These are phyloP conservation scores for Pseudocercospora ulei DNA, from an alignment of 2,329 filamentous ascomycete genomes.

Conservation along the genomic window DNA sequence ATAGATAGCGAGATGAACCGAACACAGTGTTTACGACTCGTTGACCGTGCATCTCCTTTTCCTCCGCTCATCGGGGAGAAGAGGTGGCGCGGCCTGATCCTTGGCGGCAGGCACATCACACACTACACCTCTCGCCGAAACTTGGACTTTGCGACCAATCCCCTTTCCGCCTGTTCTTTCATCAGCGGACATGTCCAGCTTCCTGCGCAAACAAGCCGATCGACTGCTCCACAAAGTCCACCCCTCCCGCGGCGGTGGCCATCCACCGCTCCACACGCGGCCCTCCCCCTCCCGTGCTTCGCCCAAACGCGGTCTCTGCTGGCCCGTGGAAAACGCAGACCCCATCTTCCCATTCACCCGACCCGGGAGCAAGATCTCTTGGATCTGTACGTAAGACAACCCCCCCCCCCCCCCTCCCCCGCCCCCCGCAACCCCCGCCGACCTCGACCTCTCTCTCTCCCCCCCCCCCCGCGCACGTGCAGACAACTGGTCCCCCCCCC, in stretches of 20 bases:
- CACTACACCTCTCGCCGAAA: no score
- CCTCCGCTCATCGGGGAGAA: no score
- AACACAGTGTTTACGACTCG: conserved; percentile 5
- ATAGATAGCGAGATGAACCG: conserved; percentile 1
- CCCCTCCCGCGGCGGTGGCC: neutral
- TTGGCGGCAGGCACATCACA: no score
- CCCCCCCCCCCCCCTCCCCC: neutral
- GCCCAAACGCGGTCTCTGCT: conserved; percentile 32
- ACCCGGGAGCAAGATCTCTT: conserved; percentile 31
- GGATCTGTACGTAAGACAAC: conserved; percentile 28
- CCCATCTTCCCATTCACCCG: conserved; percentile 29
- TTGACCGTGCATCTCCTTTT: no score
- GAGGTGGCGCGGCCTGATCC: neutral
- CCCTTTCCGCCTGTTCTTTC: no score
- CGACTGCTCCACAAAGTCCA: conserved; percentile 8
- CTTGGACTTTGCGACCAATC: no score
- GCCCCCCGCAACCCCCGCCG: neutral
- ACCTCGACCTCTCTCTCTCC: neutral
- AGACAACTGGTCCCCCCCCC: conserved; percentile 31
- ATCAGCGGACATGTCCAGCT: conserved; percentile 12
- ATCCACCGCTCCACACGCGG: neutral
- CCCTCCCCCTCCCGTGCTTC: neutral
- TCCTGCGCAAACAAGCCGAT: conserved; percentile 12
- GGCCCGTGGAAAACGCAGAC: conserved; percentile 30
- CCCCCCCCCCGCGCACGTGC: neutral